Percentiles rank a stretch among this genome's conserved stretches.
Evolutionary conservation across 352 stramenopile genomes (phyloP).

Genomic region (Pythium aphanidermatum): DNA sequence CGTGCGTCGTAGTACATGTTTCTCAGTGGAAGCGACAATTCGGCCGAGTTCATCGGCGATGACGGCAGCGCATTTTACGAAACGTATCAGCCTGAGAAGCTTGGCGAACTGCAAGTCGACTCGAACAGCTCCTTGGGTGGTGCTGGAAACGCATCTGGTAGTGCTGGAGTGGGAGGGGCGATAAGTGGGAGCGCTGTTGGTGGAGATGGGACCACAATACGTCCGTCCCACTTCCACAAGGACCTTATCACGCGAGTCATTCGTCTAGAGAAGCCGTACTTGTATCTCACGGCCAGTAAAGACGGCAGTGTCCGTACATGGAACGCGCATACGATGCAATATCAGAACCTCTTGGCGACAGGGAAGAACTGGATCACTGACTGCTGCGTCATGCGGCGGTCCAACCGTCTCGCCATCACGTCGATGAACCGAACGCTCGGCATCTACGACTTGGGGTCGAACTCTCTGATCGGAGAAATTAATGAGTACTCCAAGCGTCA

Average conservation of each 20-base stretch:
- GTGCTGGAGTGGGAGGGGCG: not conserved
- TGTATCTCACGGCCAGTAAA: constrained; percentile 71
- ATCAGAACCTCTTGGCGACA: constrained; percentile 53
- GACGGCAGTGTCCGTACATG: constrained; percentile 70
- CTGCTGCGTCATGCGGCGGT: constrained; percentile 72
- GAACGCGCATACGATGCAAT: constrained; percentile 60
- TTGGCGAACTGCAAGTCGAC: constrained; percentile 19
- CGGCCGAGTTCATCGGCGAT: constrained; percentile 54
- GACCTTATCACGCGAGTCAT: constrained; percentile 68
- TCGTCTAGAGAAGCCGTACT: constrained; percentile 53
- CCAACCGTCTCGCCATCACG: constrained; percentile 69
- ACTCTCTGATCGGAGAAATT: constrained; percentile 65
- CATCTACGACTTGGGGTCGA: constrained; percentile 71
- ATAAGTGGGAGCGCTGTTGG: constrained; percentile 6
- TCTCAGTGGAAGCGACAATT: constrained; percentile 62
- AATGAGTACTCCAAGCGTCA: constrained; percentile 73
- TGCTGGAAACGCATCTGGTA: not conserved
- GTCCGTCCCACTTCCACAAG: constrained; percentile 48
- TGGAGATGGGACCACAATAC: constrained; percentile 12
- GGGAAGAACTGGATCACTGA: constrained; percentile 78
- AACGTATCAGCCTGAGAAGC: constrained; percentile 51
- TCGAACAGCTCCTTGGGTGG: not conserved
- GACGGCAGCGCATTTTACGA: constrained; percentile 61
- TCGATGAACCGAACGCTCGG: constrained; percentile 73
- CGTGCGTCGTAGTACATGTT: constrained; percentile 66